These are phyloP conservation scores for Groenewaldozyma salmanticensis DNA, from an alignment of 805 yeast species.

Conservation along the genomic window DNA sequence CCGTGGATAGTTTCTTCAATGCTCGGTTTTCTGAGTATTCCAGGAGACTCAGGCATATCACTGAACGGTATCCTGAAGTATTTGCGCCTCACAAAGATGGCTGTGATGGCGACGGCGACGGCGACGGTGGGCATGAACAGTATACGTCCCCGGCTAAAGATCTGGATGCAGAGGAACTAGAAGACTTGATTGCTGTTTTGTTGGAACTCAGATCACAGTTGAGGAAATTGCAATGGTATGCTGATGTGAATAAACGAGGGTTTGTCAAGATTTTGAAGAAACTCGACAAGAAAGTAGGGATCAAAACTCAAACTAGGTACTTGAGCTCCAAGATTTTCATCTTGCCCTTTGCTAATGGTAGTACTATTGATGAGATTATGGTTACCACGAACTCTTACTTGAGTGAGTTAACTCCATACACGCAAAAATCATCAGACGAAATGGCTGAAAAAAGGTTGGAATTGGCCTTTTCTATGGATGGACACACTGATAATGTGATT, in stretches of 20 bases:
- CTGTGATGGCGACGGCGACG: not conserved
- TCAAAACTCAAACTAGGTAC: conserved; percentile 45
- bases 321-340: conserved; percentile 61
- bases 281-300: conserved; percentile 73
- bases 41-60: conserved; percentile 44
- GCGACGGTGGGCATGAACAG: conserved; percentile 11
- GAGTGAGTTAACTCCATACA: conserved; percentile 22
- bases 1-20: conserved; percentile 71
- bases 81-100: conserved; percentile 1
- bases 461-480: not conserved
- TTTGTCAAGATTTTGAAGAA: conserved; percentile 82
- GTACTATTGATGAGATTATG: conserved; percentile 46
- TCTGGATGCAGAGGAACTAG: conserved; percentile 44
- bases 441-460: not conserved
- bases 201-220: conserved; percentile 67
- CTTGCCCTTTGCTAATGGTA: conserved; percentile 66
- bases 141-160: conserved; percentile 18
- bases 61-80: conserved; percentile 22
- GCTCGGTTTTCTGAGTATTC: conserved; percentile 65
- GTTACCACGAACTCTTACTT: conserved; percentile 22
- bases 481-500: conserved; percentile 9
- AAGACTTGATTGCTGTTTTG: conserved; percentile 56
- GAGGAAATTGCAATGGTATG: conserved; percentile 86
- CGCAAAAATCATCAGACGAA: not conserved
- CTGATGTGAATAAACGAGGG: conserved; percentile 85